Evolutionary conservation across 768 basidiomycete species (phyloP), one percentile per base, ranked within the genome.

Genomic region (Russula lepida): DNA sequence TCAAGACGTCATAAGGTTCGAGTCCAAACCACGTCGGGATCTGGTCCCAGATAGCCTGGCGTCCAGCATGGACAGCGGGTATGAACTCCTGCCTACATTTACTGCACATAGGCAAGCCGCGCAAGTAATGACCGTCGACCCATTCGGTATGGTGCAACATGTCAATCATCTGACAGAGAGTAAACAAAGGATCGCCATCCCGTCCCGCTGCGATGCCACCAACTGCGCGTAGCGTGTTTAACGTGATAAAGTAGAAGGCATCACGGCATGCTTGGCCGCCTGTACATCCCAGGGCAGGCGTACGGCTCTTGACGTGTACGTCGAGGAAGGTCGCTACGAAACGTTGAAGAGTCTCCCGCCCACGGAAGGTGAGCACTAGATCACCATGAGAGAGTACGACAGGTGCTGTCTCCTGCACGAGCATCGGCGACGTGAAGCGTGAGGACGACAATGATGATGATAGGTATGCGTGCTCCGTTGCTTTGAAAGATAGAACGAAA

Each of bases 111-210:
- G 69, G 75, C 64, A 86, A 69, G 51, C 81, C 81, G 59, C 81
- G 80, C 68, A 74, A 73, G 58, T 72, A 70, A 4, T 58, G 64
- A 43, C 85, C 86, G 69, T 86, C 82, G 50, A 82, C 81, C 69
- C 86, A 88, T 69, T 89, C 87, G 54, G 79, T 84, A 52, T 88
- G 75, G 23, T 78, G 77, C 48, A 89, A 75, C 88, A 89, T 89
- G 67, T 86, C 86, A 56, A 77, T 75, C 17, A 84, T 83, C 71
- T 88, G 88, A 4, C 75, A 67, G 47, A 90, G 79, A 58, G 86
- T 86, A 68, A 78, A 87, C 25, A 90, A 71, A 54, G 86, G 84
- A 68, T 90, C 88, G 3, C 84, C 87, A 67, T 89, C 87, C 27
- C 88, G 77, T 50, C 88, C 88, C 57, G 76, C 78, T 1, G 86